phyloP scores from a whole-genome alignment of 2,329 filamentous ascomycete species.

The Fulvia fulva region DNA sequence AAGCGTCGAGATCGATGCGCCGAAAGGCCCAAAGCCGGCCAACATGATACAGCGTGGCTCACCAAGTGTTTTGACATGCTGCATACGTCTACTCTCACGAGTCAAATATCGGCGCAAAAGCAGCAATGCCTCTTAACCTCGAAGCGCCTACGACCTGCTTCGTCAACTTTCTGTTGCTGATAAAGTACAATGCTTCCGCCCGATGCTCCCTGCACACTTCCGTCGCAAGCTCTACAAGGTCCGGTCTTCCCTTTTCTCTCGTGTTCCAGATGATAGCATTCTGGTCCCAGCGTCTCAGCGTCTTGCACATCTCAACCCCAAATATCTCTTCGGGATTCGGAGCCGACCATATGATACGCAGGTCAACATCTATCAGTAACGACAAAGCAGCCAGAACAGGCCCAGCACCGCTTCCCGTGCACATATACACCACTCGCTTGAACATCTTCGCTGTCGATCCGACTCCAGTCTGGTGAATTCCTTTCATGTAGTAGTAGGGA shows the following conservation, averaged over 20 bases:
- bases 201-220: not conserved
- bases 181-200: no score
- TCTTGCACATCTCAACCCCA: not conserved
- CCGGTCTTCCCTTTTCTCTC: not conserved
- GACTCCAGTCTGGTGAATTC: not conserved
- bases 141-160: no score
- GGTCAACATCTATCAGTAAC: not conserved
- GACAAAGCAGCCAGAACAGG: not conserved
- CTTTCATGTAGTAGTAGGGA: not conserved
- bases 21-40: no score
- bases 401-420: not conserved
- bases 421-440: not conserved
- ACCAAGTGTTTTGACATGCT: no score
- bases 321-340: not conserved
- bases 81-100: not conserved
- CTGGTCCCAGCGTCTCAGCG: not conserved
- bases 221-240: not conserved
- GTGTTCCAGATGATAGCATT: not conserved
- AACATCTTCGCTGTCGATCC: not conserved
- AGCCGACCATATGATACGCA: not conserved
- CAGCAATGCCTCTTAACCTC: not conserved
- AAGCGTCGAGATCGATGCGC: no score
- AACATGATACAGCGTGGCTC: no score
- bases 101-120: not conserved
- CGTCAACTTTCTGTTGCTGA: no score